These are phyloP conservation scores for Apiospora phragmitis DNA, from an alignment of 2,329 filamentous ascomycete species.

Conservation along the genomic window DNA sequence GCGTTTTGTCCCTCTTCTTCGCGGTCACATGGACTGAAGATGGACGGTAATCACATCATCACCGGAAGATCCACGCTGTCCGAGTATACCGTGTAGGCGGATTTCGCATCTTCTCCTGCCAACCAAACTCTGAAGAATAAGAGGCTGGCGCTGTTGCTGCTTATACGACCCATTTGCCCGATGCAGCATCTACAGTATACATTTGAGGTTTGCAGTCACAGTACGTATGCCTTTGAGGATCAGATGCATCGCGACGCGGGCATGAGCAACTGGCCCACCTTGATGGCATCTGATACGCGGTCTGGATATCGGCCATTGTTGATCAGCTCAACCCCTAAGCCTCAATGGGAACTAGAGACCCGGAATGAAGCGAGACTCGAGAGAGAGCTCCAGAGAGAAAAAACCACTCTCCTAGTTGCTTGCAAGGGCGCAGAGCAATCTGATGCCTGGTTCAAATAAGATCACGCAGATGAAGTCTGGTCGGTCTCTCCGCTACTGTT, in stretches of 20 bases:
- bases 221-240: not conserved
- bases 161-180: not conserved
- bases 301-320: not conserved
- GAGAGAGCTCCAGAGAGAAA: not conserved
- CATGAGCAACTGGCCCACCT: conserved; percentile 2
- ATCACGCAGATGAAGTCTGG: not conserved
- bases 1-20: not conserved
- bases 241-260: not conserved
- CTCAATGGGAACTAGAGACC: not conserved
- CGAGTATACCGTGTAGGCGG: not conserved
- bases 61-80: not conserved
- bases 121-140: not conserved
- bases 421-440: not conserved
- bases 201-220: conserved; percentile 2
- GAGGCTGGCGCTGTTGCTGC: not conserved
- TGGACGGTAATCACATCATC: not conserved
- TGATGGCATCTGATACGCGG: not conserved
- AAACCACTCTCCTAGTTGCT: not conserved
- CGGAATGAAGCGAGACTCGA: not conserved
- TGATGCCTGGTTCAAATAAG: not conserved
- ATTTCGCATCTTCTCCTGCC: not conserved
- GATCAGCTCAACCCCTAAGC: not conserved
- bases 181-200: conserved; percentile 6
- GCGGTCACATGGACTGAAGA: not conserved
- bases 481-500: conserved; percentile 1